A percentile compares a stretch with the other conserved stretches of the same genome.
These are phyloP conservation scores for Pichia deserticola DNA, from an alignment of 805 yeast species.

Conservation along the genomic window DNA sequence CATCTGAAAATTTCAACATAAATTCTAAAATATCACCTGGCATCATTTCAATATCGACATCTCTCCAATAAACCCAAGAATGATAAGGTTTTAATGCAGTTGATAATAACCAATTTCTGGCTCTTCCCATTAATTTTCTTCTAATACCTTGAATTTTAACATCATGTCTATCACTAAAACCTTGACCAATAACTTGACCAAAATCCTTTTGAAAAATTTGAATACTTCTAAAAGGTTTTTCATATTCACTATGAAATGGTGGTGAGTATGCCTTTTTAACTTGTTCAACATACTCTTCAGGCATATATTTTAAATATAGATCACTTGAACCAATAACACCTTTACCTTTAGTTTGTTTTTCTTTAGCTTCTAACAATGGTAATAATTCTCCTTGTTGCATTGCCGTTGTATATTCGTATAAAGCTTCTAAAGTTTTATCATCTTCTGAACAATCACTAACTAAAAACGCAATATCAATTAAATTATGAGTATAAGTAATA, in stretches of 20 bases:
- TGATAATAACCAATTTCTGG: constrained; percentile 75
- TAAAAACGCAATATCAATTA: constrained; percentile 73
- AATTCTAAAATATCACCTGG: constrained; percentile 71
- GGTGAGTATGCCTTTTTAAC: constrained; percentile 54
- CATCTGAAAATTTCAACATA: constrained; percentile 51
- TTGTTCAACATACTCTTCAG: constrained; percentile 44
- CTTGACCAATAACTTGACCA: constrained; percentile 80
- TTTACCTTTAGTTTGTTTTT: constrained; percentile 25
- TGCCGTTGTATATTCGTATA: constrained; percentile 56
- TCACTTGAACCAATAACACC: constrained; percentile 50
- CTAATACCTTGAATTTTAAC: constrained; percentile 81
- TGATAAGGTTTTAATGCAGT: constrained; percentile 74
- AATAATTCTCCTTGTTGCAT: constrained; percentile 66
- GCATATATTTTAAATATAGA: constrained; percentile 65
- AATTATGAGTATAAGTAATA: constrained; percentile 71
- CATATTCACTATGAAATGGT: constrained; percentile 57
- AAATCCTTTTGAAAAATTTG: constrained; percentile 77
- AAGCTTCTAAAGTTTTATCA: constrained; percentile 58
- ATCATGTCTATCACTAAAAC: constrained; percentile 76
- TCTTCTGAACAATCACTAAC: constrained; percentile 70
- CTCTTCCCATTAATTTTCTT: constrained; percentile 79
- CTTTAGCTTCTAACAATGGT: constrained; percentile 38
- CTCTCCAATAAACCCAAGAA: constrained; percentile 91
- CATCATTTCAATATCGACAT: constrained; percentile 76
- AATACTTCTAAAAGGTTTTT: constrained; percentile 66